A percentile compares a stretch with the other conserved stretches of the same genome.
Conservation (phyloP, 345 rosid genomes). For the Punica granatum region DNA sequence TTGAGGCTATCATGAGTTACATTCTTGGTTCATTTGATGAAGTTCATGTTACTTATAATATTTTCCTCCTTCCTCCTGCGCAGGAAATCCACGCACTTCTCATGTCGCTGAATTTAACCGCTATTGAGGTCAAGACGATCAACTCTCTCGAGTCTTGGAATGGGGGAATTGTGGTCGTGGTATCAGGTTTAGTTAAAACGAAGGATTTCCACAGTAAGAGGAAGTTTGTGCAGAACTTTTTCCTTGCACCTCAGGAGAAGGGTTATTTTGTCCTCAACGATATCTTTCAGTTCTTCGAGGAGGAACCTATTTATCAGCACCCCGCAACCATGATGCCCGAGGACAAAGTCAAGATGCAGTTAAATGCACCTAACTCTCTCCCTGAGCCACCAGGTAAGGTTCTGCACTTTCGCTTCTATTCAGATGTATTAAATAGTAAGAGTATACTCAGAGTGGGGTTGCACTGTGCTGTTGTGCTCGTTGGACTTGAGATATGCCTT, state of each 20-base stretch:
- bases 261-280: slow-evolving; percentile 90
- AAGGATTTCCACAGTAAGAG: slow-evolving; percentile 55
- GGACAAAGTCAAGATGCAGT: slow-evolving; percentile 35
- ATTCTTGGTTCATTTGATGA: not conserved
- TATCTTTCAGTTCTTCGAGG: slow-evolving; percentile 71
- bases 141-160: slow-evolving; percentile 79
- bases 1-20: not conserved
- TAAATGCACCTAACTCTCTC: slow-evolving; percentile 39
- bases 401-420: not conserved
- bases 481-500: not conserved
- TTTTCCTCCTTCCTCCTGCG: slow-evolving; percentile 12
- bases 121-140: slow-evolving; percentile 92
- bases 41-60: slow-evolving; percentile 5
- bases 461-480: not conserved
- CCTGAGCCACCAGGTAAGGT: slow-evolving; percentile 60
- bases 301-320: slow-evolving; percentile 37
- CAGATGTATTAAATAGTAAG: not conserved
- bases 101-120: slow-evolving; percentile 54
- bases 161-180: slow-evolving; percentile 81
- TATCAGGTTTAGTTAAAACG: slow-evolving; percentile 75
- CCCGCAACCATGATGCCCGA: slow-evolving; percentile 46
- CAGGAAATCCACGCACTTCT: slow-evolving; percentile 76
- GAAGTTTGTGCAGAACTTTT: slow-evolving; percentile 75
- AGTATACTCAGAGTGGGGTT: not conserved
- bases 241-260: slow-evolving; percentile 94